Conservation (phyloP, 768 basidiomycete genomes). For the Russula foetens region DNA sequence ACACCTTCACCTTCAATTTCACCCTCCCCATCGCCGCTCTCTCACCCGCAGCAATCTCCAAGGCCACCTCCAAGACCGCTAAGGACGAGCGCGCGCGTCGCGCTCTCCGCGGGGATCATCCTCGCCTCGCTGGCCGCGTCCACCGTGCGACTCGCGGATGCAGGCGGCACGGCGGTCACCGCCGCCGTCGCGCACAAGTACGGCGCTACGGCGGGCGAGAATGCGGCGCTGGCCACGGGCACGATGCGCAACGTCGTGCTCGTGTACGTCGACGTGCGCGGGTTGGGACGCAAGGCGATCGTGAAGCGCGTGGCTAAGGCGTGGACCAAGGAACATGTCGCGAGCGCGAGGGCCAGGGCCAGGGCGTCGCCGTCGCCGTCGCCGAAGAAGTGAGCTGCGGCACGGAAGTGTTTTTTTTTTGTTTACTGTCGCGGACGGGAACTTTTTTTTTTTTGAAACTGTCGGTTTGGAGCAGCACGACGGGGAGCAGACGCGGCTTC, state of each 20-base stretch:
- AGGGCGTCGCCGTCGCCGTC: no score
- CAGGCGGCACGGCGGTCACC: conserved; percentile 14
- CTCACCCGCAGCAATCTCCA: no score
- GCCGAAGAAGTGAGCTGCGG: background rate
- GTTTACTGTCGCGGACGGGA: no score
- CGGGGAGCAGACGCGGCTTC: background rate
- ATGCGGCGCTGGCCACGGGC: conserved; percentile 10
- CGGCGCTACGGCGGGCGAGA: conserved; percentile 8
- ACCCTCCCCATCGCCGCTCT: background rate
- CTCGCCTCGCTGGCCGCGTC: conserved; percentile 8
- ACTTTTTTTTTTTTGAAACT: no score
- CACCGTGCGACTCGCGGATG: conserved; percentile 7
- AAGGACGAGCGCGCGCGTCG: conserved; percentile 1
- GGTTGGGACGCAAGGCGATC: conserved; percentile 12
- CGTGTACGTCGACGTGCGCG: conserved; percentile 16
- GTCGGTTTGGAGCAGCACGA: background rate
- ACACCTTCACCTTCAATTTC: background rate
- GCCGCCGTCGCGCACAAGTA: conserved; percentile 20
- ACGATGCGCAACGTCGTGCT: conserved; percentile 18
- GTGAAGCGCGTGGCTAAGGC: conserved; percentile 10
- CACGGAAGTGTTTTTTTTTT: no score
- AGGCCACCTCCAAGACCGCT: background rate
- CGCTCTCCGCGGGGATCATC: conserved; percentile 16
- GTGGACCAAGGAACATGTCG: conserved; percentile 3
- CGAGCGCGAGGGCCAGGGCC: background rate